Evolutionary conservation across 1,284 basidiomycete species (phyloP).

Genomic region (Ceratobasidium sp.): DNA sequence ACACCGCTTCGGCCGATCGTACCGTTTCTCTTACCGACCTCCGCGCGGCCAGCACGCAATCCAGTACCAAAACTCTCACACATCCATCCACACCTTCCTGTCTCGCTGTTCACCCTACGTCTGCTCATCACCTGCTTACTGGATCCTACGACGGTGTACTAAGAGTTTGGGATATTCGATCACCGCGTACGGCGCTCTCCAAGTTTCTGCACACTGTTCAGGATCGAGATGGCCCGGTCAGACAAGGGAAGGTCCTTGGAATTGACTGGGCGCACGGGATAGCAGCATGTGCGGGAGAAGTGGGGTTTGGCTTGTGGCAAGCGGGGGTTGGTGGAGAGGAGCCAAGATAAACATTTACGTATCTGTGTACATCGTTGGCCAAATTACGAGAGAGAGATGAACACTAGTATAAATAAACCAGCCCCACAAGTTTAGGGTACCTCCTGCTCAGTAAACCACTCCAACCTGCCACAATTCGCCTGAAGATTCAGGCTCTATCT

Average conservation of each 20-base stretch:
- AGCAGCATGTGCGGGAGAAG: constrained; percentile 45
- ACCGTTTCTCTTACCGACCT: constrained; percentile 75
- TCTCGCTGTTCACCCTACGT: constrained; percentile 69
- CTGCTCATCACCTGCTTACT: constrained; percentile 77
- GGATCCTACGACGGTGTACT: constrained; percentile 87
- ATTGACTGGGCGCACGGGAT: constrained; percentile 76
- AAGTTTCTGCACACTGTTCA: constrained; percentile 62
- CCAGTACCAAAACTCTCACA: constrained; percentile 58
- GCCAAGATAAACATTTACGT: not conserved
- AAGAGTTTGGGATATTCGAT: constrained; percentile 89
- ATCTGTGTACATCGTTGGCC: constrained; percentile 10
- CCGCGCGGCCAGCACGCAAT: constrained; percentile 55
- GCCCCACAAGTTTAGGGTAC: too few species aligned
- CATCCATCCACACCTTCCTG: constrained; percentile 83
- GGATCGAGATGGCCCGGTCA: constrained; percentile 44
- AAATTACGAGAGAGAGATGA: constrained; percentile 16
- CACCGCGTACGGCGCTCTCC: constrained; percentile 71
- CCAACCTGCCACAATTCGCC: constrained; percentile 42
- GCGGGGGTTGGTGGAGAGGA: constrained; percentile 43
- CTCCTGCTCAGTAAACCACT: constrained; percentile 13
- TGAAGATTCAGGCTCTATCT: not conserved
- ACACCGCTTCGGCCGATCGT: constrained; percentile 76
- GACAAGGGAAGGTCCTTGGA: constrained; percentile 61
- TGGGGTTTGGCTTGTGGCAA: constrained; percentile 45
- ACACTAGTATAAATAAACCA: constrained; percentile 15